Percentiles rank a stretch among this genome's conserved stretches.
phyloP scores from a whole-genome alignment of 1,284 basidiomycete genomes.

The Quambalaria eucalypti region DNA sequence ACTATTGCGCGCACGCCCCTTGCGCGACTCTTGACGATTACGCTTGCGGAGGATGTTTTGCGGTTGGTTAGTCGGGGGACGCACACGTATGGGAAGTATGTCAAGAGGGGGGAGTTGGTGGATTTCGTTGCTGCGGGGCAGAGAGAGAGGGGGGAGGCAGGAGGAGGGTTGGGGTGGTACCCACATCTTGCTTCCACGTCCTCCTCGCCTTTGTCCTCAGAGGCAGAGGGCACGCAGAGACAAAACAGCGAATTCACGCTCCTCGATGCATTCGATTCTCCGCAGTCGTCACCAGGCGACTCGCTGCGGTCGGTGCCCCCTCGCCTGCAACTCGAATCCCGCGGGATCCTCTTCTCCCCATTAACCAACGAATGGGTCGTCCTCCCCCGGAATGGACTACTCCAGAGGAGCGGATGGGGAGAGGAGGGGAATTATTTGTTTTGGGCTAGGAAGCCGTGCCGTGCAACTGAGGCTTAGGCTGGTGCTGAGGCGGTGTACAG shows the following conservation, averaged over 20 bases:
- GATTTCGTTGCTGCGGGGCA: conserved; percentile 64
- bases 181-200: not conserved
- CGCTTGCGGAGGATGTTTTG: conserved; percentile 72
- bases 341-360: conserved; percentile 38
- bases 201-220: not conserved
- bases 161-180: conserved; percentile 12
- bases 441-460: conserved; percentile 34
- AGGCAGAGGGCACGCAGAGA: not conserved
- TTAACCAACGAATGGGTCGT: conserved; percentile 23
- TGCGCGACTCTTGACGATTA: conserved; percentile 78
- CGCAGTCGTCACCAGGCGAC: too few species aligned
- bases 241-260: not conserved
- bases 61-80: conserved; percentile 79
- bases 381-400: conserved; percentile 9
- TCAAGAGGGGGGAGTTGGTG: conserved; percentile 80
- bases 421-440: conserved; percentile 45
- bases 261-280: not conserved
- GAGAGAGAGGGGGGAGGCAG: too few species aligned
- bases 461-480: not conserved
- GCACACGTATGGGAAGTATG: conserved; percentile 81
- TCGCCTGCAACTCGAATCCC: conserved; percentile 31
- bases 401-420: conserved; percentile 13
- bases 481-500: not conserved
- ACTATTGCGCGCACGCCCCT: conserved; percentile 93
- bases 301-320: conserved; percentile 10